Evolutionary conservation across 148 eudicot genomes (phyloP).

Genomic region (Beta vulgaris): DNA sequence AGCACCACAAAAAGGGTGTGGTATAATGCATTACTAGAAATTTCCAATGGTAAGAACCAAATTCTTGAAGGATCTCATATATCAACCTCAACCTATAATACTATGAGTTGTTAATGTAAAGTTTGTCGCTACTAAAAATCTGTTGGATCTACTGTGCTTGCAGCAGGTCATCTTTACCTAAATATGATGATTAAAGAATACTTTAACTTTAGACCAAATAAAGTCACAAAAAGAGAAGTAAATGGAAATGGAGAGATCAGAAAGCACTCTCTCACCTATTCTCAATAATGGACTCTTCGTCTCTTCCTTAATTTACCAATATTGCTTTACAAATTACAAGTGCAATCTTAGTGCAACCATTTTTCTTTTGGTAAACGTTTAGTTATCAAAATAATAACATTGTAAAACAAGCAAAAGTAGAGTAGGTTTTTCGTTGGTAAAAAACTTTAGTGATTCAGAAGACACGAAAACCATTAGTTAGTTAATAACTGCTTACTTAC

Average conservation of each 20-base stretch:
- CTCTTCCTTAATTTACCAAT: too few relatives aligned
- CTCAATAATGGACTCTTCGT: too few relatives aligned
- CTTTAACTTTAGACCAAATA: constrained; percentile 4
- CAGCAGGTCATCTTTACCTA: not conserved
- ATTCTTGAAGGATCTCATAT: not conserved
- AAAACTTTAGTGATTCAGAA: not conserved
- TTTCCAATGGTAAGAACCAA: not conserved
- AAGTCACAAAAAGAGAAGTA: not conserved
- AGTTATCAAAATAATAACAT: not conserved
- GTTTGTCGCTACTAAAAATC: not conserved
- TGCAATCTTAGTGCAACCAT: too few relatives aligned
- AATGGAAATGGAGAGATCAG: not conserved
- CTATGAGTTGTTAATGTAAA: constrained; percentile 10
- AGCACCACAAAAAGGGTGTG: too few relatives aligned
- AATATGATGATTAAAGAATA: constrained; percentile 5
- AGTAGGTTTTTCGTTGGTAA: not conserved
- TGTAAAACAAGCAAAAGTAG: not conserved
- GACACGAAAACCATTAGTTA: not conserved
- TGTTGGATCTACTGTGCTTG: constrained; percentile 2
- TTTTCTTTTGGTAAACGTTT: not conserved
- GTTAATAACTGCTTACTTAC: too few relatives aligned
- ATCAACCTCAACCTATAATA: not conserved
- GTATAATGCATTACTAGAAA: too few relatives aligned
- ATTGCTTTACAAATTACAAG: too few relatives aligned
- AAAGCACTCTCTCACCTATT: not conserved